A percentile compares a stretch with the other conserved stretches of the same genome.
Evolutionary conservation across 176 grass and related monocot genomes (phyloP).

Genomic region (Avena atlantica): DNA sequence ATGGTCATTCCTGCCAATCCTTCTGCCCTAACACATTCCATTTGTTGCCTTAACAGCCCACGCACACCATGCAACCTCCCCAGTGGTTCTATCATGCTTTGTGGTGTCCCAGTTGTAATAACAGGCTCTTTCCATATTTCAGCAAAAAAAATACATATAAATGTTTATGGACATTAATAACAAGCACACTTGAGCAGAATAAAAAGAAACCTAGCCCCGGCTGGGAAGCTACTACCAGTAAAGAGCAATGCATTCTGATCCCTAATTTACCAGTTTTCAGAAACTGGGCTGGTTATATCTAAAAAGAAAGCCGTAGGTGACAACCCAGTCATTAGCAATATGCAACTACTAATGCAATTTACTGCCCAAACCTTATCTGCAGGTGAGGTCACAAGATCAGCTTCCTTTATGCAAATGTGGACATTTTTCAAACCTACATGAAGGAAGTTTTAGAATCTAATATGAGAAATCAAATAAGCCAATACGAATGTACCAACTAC

Average conservation of each 20-base stretch:
- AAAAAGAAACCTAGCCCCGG: conserved; percentile 18
- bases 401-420: conserved; percentile 59
- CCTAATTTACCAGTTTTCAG: neutral
- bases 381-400: conserved; percentile 58
- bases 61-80: neutral
- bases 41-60: neutral
- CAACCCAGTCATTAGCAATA: neutral
- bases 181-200: conserved; percentile 8
- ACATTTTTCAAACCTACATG: conserved; percentile 81
- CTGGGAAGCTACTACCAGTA: neutral
- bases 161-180: neutral
- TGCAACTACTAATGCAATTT: neutral
- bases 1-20: neutral
- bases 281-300: neutral
- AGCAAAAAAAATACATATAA: neutral
- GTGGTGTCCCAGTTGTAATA: neutral
- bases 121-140: neutral
- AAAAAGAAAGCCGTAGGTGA: neutral
- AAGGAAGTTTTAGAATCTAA: conserved; percentile 17
- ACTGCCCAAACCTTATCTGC: conserved; percentile 68
- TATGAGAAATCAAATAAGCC: conserved; percentile 8
- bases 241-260: neutral
- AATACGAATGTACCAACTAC: neutral
- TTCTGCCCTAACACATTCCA: neutral
- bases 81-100: neutral